phyloP scores from a whole-genome alignment of 176 grass and related monocot species.

The Tuctoria greenei region DNA sequence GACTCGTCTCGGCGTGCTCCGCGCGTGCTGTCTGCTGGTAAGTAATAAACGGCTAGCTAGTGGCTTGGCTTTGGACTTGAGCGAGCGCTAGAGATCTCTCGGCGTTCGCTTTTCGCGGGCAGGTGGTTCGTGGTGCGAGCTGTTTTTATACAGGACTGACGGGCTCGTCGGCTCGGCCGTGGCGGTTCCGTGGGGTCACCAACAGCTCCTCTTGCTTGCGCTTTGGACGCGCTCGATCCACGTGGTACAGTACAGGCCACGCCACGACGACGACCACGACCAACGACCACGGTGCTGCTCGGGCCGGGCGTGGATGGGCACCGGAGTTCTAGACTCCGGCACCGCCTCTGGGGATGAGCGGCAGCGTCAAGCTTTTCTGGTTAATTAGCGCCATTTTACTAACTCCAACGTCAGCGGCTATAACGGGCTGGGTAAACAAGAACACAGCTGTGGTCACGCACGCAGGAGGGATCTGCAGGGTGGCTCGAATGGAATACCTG shows the following conservation, averaged over 20 bases:
- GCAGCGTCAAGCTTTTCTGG: neutral
- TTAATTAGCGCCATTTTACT: no score
- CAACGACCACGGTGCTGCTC: neutral
- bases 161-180: neutral
- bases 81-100: neutral
- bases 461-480: neutral
- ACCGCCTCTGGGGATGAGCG: neutral
- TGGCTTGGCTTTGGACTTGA: neutral
- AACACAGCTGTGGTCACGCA: no score
- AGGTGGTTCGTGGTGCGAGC: neutral
- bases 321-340: neutral
- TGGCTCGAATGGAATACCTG: neutral
- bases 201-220: neutral
- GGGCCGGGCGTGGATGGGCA: neutral
- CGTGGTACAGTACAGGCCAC: neutral
- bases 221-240: neutral
- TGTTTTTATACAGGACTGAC: neutral
- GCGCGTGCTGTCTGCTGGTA: neutral
- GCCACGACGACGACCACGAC: no score
- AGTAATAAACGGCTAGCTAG: no score
- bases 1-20: no score
- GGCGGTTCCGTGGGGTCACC: neutral
- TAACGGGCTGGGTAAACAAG: neutral
- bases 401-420: neutral
- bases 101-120: constrained; percentile 13